These are phyloP conservation scores for Penicillium crustosum DNA, from an alignment of 2,329 filamentous ascomycete species.

Conservation along the genomic window DNA sequence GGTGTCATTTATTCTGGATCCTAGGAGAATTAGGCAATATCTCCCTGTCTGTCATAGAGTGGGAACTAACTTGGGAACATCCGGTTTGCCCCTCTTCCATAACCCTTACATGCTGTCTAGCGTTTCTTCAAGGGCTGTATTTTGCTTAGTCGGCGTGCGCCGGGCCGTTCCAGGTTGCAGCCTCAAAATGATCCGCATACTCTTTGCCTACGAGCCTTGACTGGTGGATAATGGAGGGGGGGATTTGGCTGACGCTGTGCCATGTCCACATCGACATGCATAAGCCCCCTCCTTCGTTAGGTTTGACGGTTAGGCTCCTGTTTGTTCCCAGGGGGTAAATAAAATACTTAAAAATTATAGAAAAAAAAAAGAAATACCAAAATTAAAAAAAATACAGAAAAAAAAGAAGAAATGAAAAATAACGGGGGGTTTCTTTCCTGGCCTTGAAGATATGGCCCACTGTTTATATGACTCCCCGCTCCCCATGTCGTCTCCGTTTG, in stretches of 20 bases:
- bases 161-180: slow-evolving; percentile 50
- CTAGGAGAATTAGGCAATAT: slow-evolving; percentile 20
- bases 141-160: slow-evolving; percentile 42
- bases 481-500: slow-evolving; percentile 31
- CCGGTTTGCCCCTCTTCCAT: slow-evolving; percentile 12
- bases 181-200: slow-evolving; percentile 46
- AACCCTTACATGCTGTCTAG: slow-evolving; percentile 27
- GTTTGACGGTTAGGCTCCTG: slow-evolving; percentile 41
- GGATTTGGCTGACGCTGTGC: slow-evolving; percentile 35
- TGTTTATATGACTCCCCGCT: slow-evolving; percentile 42
- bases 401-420: slow-evolving; percentile 1
- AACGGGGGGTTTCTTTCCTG: slow-evolving; percentile 15
- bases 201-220: slow-evolving; percentile 31
- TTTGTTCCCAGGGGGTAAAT: slow-evolving; percentile 29
- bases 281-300: slow-evolving; percentile 36
- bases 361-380: slow-evolving; percentile 8
- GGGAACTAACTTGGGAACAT: slow-evolving; percentile 6
- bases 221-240: slow-evolving; percentile 35
- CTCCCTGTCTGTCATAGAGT: slow-evolving; percentile 7
- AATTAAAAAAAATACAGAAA: not conserved
- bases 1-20: slow-evolving; percentile 23
- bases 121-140: slow-evolving; percentile 38
- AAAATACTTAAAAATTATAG: slow-evolving; percentile 2
- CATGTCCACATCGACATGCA: slow-evolving; percentile 39
- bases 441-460: slow-evolving; percentile 32